phyloP scores from a whole-genome alignment of 2,329 filamentous ascomycete genomes.

The Cordyceps pruinosa region DNA sequence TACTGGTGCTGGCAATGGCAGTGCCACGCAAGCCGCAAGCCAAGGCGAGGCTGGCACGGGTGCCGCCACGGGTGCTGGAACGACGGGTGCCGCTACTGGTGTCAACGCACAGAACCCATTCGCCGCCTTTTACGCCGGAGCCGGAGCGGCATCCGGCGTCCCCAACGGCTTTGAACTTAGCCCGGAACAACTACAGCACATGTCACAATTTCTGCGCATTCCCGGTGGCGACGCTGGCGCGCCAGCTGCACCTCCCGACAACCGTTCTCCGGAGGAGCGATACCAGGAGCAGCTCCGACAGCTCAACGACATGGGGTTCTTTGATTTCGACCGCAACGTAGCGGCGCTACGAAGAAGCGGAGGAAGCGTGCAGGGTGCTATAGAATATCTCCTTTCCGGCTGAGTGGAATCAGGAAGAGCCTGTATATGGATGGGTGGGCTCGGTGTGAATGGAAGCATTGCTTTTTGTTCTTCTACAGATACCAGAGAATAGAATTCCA shows the following conservation, averaged over 20 bases:
- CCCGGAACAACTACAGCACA: conserved; percentile 49
- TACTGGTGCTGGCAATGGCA: not conserved
- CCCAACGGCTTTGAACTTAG: conserved; percentile 41
- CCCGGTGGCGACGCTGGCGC: conserved; percentile 26
- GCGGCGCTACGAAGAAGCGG: conserved; percentile 80
- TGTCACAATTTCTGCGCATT: conserved; percentile 43
- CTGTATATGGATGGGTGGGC: not conserved
- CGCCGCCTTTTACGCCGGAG: conserved; percentile 50
- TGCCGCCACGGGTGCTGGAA: conserved; percentile 13
- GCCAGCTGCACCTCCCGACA: conserved; percentile 61
- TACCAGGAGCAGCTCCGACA: conserved; percentile 87
- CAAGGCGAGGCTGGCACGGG: conserved; percentile 19
- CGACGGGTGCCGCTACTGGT: conserved; percentile 2
- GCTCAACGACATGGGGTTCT: conserved; percentile 98
- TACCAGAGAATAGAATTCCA: conserved; percentile 1
- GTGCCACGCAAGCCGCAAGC: conserved; percentile 16
- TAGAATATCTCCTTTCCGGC: conserved; percentile 59
- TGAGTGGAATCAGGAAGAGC: not conserved
- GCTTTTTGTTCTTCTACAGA: conserved; percentile 7
- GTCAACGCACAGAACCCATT: conserved; percentile 53
- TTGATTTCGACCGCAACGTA: conserved; percentile 90
- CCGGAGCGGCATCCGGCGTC: conserved; percentile 28
- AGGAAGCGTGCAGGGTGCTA: conserved; percentile 87
- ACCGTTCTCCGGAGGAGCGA: conserved; percentile 82
- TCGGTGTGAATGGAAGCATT: not conserved